Conservation (phyloP, 169 alveolate genomes). For the Eimeria falciformis region DNA sequence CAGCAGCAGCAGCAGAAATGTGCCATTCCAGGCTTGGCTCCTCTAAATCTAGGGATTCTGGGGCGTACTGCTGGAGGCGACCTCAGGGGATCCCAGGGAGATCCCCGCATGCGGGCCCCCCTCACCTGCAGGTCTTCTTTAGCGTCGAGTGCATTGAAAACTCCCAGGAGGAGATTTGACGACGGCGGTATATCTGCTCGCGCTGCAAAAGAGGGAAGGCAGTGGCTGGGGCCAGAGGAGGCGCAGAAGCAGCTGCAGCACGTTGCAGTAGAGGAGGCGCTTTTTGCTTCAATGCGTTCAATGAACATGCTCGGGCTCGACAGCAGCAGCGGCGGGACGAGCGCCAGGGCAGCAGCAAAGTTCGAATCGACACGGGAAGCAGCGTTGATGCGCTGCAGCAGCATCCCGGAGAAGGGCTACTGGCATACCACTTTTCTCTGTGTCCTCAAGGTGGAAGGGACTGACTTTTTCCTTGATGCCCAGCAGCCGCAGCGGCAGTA, state of each 20-base stretch:
- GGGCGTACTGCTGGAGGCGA: neutral
- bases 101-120: neutral
- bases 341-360: slow-evolving; percentile 5
- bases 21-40: slow-evolving; percentile 8
- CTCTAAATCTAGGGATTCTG: slow-evolving; percentile 12
- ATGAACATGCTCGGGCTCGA: slow-evolving; percentile 7
- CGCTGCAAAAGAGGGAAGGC: neutral
- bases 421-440: slow-evolving; percentile 68
- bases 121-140: slow-evolving; percentile 8
- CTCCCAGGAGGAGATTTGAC: slow-evolving; percentile 39
- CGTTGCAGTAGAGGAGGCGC: slow-evolving; percentile 8
- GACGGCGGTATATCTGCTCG: slow-evolving; percentile 34
- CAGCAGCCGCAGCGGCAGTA: slow-evolving; percentile 40
- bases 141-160: slow-evolving; percentile 33
- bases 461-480: slow-evolving; percentile 71
- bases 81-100: neutral
- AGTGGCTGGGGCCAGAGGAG: neutral
- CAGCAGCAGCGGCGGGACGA: neutral
- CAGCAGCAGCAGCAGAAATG: neutral
- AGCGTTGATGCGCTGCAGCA: slow-evolving; percentile 50
- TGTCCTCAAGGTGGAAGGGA: slow-evolving; percentile 65
- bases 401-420: slow-evolving; percentile 63
- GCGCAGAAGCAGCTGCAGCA: slow-evolving; percentile 55
- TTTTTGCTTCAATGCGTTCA: slow-evolving; percentile 20
- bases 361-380: slow-evolving; percentile 28